Evolutionary conservation across 2,329 filamentous ascomycete species (phyloP).

Genomic region (Aspergillus brunneoviolaceus): DNA sequence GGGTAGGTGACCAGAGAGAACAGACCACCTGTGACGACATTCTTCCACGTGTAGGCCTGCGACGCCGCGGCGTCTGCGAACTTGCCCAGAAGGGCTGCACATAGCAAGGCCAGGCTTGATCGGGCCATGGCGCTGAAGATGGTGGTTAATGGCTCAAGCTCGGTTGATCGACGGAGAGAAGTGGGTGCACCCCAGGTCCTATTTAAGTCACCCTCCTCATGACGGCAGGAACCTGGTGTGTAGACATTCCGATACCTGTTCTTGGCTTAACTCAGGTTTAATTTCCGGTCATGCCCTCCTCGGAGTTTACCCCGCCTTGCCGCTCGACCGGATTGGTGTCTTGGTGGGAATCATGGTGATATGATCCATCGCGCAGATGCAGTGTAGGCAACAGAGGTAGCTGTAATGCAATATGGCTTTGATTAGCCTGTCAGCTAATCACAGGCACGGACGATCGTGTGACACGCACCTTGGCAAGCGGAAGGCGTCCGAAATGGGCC

Average conservation of each 20-base stretch:
- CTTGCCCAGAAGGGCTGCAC: conserved; percentile 7
- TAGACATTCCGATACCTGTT: neutral
- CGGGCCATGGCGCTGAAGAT: neutral
- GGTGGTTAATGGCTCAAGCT: neutral
- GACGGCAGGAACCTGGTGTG: neutral
- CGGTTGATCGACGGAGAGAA: neutral
- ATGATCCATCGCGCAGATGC: neutral
- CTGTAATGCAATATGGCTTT: neutral
- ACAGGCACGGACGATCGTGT: neutral
- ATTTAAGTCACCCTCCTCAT: neutral
- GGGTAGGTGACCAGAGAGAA: neutral
- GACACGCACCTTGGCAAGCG: neutral
- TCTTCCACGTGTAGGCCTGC: conserved; percentile 45
- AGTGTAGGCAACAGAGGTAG: neutral
- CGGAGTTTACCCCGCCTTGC: neutral
- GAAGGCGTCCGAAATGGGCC: neutral
- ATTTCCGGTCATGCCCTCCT: neutral
- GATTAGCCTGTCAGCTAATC: neutral
- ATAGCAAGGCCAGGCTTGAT: neutral
- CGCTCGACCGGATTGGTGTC: neutral
- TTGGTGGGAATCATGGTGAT: neutral
- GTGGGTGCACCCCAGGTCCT: neutral
- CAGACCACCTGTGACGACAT: conserved; percentile 49
- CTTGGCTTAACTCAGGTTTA: neutral
- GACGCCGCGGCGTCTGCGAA: conserved; percentile 19